A percentile compares a stretch with the other conserved stretches of the same genome.
These are phyloP conservation scores for Leccinum ochraceum DNA, from an alignment of 768 basidiomycete genomes.

Conservation along the genomic window DNA sequence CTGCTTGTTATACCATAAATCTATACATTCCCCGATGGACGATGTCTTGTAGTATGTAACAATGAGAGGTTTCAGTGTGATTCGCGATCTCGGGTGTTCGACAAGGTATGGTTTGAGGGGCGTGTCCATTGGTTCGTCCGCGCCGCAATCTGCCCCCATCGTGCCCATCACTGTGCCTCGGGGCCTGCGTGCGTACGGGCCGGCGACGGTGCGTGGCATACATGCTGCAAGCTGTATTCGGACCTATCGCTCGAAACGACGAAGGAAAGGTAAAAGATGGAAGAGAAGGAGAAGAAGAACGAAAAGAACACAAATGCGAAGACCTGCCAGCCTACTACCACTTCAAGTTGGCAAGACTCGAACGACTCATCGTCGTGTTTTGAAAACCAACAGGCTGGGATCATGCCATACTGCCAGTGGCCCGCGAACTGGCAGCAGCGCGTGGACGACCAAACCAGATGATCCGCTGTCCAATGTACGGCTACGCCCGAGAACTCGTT, in stretches of 20 bases:
- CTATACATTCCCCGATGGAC: too few species aligned
- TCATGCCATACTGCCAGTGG: too few species aligned
- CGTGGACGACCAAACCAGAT: background rate
- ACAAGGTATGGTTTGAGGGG: too few species aligned
- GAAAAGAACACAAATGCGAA: background rate
- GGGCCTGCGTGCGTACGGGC: background rate
- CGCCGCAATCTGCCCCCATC: background rate
- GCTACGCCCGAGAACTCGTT: background rate
- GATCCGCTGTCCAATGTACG: background rate
- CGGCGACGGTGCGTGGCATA: background rate
- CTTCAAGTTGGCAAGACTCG: too few species aligned
- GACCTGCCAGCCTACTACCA: too few species aligned
- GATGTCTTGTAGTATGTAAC: too few species aligned
- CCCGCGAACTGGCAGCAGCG: background rate
- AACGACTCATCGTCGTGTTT: too few species aligned
- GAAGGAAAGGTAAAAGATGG: background rate
- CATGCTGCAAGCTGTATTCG: background rate
- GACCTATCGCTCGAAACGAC: background rate
- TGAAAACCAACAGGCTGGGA: too few species aligned
- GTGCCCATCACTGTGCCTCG: constrained; percentile 1
- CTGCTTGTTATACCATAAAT: too few species aligned
- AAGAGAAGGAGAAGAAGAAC: background rate
- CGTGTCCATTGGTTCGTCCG: background rate
- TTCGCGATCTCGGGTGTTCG: too few species aligned
- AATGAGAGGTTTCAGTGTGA: too few species aligned